Evolutionary conservation across 106 monocot species (phyloP).

Genomic region (Cymbidium sinense): DNA sequence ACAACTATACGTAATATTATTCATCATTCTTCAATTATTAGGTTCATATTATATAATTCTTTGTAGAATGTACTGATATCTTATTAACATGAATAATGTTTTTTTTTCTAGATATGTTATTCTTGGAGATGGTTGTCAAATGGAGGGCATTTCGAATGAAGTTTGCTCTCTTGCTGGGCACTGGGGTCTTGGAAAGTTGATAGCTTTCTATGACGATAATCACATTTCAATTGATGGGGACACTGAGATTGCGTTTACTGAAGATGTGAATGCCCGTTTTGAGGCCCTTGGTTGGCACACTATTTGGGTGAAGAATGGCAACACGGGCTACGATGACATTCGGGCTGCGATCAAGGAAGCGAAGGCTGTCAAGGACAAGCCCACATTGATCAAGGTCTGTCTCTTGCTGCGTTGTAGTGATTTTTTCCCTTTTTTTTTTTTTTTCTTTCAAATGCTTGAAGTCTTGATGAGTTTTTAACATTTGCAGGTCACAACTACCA

Average conservation of each 20-base stretch:
- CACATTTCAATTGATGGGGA: slow-evolving; percentile 99
- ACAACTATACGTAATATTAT: slow-evolving; percentile 65
- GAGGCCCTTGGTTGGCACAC: slow-evolving; percentile 98
- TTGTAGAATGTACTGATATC: too few relatives aligned
- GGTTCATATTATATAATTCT: too few relatives aligned
- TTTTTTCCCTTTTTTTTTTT: not conserved
- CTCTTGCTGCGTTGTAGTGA: not conserved
- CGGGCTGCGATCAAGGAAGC: slow-evolving; percentile 65
- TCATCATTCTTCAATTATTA: not conserved
- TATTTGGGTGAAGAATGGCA: slow-evolving; percentile 96
- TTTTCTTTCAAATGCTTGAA: not conserved
- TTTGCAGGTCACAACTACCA: slow-evolving; percentile 66
- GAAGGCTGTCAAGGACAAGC: slow-evolving; percentile 63
- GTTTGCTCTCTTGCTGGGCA: slow-evolving; percentile 81
- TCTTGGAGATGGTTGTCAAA: slow-evolving; percentile 64
- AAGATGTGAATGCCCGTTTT: slow-evolving; percentile 83
- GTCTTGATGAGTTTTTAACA: not conserved
- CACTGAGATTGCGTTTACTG: slow-evolving; percentile 94
- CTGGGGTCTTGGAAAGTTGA: slow-evolving; percentile 90
- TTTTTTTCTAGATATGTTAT: slow-evolving; percentile 41
- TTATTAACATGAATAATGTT: too few relatives aligned
- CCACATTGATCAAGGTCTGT: slow-evolving; percentile 63
- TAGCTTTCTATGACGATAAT: slow-evolving; percentile 96
- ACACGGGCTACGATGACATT: slow-evolving; percentile 64
- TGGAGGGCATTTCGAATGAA: slow-evolving; percentile 81